Percentiles rank a stretch among this genome's conserved stretches.
These are phyloP conservation scores for Pseudognaphalium luteoalbum DNA, from an alignment of 129 eudicot genomes.

Conservation along the genomic window DNA sequence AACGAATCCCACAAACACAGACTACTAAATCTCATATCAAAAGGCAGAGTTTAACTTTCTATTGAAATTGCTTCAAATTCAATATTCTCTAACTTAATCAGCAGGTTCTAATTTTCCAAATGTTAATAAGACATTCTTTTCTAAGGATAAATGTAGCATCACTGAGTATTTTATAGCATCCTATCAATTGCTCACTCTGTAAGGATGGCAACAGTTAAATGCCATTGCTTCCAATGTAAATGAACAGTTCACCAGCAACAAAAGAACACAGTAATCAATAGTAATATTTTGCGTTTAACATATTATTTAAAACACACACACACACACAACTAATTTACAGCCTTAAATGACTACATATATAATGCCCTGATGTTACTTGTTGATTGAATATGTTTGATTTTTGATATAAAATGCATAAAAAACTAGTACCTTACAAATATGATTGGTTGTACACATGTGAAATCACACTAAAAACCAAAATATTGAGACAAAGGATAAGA, in stretches of 20 bases:
- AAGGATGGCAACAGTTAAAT: background rate
- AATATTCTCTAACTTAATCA: background rate
- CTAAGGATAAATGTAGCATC: background rate
- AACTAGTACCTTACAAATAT: background rate
- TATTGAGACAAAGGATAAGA: conserved; percentile 17
- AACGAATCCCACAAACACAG: background rate
- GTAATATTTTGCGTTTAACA: too few species aligned
- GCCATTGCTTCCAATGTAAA: background rate
- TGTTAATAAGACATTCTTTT: background rate
- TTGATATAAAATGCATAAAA: conserved; percentile 2
- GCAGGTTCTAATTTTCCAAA: background rate
- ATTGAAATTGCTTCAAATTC: background rate
- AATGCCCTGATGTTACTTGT: background rate
- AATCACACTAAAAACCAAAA: conserved; percentile 23
- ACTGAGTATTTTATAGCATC: too few species aligned
- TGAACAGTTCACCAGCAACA: background rate
- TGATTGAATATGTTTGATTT: background rate
- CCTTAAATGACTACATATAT: background rate
- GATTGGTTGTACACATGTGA: conserved; percentile 12
- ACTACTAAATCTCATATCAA: conserved; percentile 19
- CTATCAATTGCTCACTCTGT: conserved; percentile 5
- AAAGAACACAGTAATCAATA: background rate
- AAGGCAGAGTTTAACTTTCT: background rate
- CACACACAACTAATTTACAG: background rate
- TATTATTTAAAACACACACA: background rate